Conservation (phyloP, 306 rosid genomes). For the Trifolium dubium region DNA sequence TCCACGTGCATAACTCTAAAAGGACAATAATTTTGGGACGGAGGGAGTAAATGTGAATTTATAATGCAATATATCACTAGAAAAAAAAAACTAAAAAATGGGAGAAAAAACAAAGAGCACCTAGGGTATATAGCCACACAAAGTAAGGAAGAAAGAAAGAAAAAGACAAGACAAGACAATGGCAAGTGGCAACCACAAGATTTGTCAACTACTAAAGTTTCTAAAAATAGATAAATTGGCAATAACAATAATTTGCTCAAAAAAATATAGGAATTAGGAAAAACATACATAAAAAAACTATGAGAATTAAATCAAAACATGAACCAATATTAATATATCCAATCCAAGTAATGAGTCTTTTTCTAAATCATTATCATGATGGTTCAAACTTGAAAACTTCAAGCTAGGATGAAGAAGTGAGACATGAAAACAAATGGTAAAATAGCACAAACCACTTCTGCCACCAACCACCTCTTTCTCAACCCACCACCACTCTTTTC, state of each 20-base stretch:
- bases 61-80: neutral
- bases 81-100: neutral
- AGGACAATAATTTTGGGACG: too few species aligned
- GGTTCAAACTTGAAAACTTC: slow-evolving; percentile 39
- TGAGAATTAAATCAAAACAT: neutral
- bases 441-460: slow-evolving; percentile 44
- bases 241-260: slow-evolving; percentile 7
- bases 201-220: neutral
- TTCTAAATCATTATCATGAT: neutral
- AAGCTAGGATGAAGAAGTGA: slow-evolving; percentile 38
- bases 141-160: slow-evolving; percentile 15
- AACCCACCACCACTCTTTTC: slow-evolving; percentile 50
- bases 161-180: neutral
- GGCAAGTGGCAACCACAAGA: neutral
- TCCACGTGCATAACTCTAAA: too few species aligned
- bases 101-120: neutral
- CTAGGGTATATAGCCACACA: neutral
- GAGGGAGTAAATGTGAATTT: neutral
- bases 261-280: slow-evolving; percentile 27
- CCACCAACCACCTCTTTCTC: slow-evolving; percentile 45
- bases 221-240: neutral
- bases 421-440: slow-evolving; percentile 50
- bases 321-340: neutral
- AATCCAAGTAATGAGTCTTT: slow-evolving; percentile 7
- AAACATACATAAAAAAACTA: neutral